Evolutionary conservation across 345 rosid genomes (phyloP), one percentile per base, ranked within the genome.

Genomic region (Eucalyptus camaldulensis): DNA sequence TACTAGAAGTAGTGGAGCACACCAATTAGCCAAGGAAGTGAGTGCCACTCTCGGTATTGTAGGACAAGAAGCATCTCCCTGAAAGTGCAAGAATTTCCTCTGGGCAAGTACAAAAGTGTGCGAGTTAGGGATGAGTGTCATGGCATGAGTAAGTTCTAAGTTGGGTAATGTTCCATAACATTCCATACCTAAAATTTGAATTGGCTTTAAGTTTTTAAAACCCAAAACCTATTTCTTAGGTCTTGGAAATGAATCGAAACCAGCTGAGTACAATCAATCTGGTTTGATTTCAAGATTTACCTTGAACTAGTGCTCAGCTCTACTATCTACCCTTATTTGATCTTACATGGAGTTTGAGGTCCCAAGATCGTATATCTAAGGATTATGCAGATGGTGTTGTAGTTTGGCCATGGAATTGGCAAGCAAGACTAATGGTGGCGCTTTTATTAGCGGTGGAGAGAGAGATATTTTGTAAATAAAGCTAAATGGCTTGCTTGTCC

Each of bases 211-310:
- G 3, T 56, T 56, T 56, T 24, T 56, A 56, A 24, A 56, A 56
- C 62, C 6, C 4, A 0, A 0, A 56, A 56, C 13, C 12, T 56
- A 56, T 56, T 21, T 21, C 4, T 0, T 22, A 56, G 27, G 60
- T 8, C 29, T 0, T 56, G 1, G 1, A 22, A 9, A 22, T 1
- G 60, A 56, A 56, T 24, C 3, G 1, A 21, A 56, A 56, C 5
- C 12, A 8, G 1, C 2, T 10, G 27, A 56, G 27, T 56, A 56
- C 3, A 5, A 56, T 56, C 12, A 21, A 13, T 56, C 13, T 5
- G 5, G 8, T 56, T 6, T 24, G 29, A 56, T 56, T 56, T 10
- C 5, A 24, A 5, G 12, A 10, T 24, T 56, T 56, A 24, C 6
- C 62, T 5, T 10, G 12, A 56, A 24, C 29, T 21, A 21, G 62